phyloP scores from a whole-genome alignment of 2,329 filamentous ascomycete species.

The Penicillium palitans region DNA sequence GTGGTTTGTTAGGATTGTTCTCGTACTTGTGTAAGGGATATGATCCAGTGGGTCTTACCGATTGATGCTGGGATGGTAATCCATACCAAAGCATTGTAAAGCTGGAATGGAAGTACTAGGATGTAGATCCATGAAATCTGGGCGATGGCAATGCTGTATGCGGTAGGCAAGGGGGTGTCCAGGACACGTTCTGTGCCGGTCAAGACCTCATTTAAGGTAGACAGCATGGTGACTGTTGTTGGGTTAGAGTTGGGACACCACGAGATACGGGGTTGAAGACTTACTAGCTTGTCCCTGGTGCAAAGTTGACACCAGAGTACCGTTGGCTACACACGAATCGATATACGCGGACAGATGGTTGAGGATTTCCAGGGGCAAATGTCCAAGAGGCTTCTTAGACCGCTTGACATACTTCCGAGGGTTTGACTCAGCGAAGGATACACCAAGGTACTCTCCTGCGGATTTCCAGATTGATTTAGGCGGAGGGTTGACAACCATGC shows the following conservation, averaged over 20 bases:
- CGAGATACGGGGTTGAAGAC: slow-evolving; percentile 11
- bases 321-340: slow-evolving; percentile 57
- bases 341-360: slow-evolving; percentile 69
- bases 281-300: slow-evolving; percentile 43
- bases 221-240: slow-evolving; percentile 57
- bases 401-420: slow-evolving; percentile 75
- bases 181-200: slow-evolving; percentile 74
- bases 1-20: background rate
- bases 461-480: slow-evolving; percentile 61
- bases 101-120: slow-evolving; percentile 77
- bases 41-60: slow-evolving; percentile 31
- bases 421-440: slow-evolving; percentile 75
- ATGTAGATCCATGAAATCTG: slow-evolving; percentile 88
- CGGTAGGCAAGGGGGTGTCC: slow-evolving; percentile 77
- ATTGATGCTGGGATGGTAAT: slow-evolving; percentile 76
- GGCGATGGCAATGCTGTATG: slow-evolving; percentile 79
- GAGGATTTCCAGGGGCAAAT: slow-evolving; percentile 80
- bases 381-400: slow-evolving; percentile 70
- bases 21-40: background rate
- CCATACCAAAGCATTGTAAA: slow-evolving; percentile 64
- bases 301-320: slow-evolving; percentile 37
- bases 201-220: slow-evolving; percentile 69
- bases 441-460: slow-evolving; percentile 70
- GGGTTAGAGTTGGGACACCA: slow-evolving; percentile 7
- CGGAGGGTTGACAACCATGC: slow-evolving; percentile 34